These are phyloP conservation scores for Typha latifolia DNA, from an alignment of 176 grass and related monocot species.

Conservation along the genomic window DNA sequence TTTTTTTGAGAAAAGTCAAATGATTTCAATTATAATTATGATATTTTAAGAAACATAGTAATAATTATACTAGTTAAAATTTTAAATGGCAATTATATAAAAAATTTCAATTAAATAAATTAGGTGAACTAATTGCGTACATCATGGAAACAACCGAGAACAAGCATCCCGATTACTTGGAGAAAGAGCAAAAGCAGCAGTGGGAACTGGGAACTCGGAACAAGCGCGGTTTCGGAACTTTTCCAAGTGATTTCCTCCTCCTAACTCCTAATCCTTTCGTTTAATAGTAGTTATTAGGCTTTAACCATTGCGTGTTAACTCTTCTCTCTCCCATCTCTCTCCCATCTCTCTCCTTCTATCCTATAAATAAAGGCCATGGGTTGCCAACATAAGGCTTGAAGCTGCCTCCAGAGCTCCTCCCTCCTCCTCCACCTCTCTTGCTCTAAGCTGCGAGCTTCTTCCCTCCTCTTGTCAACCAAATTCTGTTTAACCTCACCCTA, in stretches of 20 bases:
- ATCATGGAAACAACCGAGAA: too few relatives aligned
- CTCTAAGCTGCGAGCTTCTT: neutral
- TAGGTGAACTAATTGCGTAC: too few relatives aligned
- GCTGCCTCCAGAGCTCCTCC: neutral
- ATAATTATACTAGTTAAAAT: too few relatives aligned
- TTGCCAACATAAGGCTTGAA: constrained; percentile 1
- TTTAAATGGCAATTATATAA: too few relatives aligned
- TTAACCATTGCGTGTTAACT: neutral
- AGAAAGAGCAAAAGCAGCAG: too few relatives aligned
- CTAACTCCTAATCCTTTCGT: neutral
- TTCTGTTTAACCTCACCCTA: neutral
- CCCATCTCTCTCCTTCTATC: neutral
- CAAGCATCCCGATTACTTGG: too few relatives aligned
- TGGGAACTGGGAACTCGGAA: too few relatives aligned
- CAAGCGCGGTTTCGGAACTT: too few relatives aligned
- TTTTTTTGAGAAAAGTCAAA: too few relatives aligned
- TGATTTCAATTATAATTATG: too few relatives aligned
- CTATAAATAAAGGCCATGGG: neutral
- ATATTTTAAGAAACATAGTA: too few relatives aligned
- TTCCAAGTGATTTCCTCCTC: neutral
- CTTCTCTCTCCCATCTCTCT: neutral
- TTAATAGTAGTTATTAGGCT: neutral
- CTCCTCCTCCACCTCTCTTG: neutral
- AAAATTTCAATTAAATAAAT: too few relatives aligned
- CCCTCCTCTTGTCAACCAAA: neutral